Evolutionary conservation across 1,139 yeast genomes (phyloP), one percentile per base, ranked within the genome.

Genomic region (Nadsonia starkeyi-henricii): DNA sequence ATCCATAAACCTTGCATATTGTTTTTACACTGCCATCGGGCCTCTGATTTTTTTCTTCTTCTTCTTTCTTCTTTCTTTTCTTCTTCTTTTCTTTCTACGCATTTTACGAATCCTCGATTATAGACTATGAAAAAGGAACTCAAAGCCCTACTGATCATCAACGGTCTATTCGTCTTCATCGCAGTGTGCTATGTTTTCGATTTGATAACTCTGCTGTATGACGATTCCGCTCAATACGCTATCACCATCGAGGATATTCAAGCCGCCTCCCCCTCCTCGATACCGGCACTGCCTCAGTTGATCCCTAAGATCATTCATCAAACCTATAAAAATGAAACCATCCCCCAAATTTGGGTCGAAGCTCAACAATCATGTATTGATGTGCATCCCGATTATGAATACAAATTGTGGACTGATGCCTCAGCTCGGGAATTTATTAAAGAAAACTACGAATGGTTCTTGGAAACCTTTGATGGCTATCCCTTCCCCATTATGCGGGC

Each of bases 291-390:
- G 19, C 59, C 61, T 12, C 57, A 55, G 43, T 48, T 80, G 45
- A 85, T 88, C 46, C 97, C 97, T 41, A 85, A 83, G 60, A 86
- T 88, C 62, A 86, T 88, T 50, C 97, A 88, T 62, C 97, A 88
- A 65, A 88, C 96, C 17, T 88, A 88, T 67, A 88, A 85, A 64
- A 81, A 84, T 26, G 74, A 69, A 20, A 74, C 78, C 23, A 76
- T 88, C 26, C 97, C 96, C 2, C 85, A 78, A 45, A 70, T 76
- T 50, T 88, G 97, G 97, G 68, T 69, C 55, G 74, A 74, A 2
- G 88, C 95, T 21, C 95, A 85, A 62, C 74, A 78, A 59, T 76
- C 77, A 20, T 85, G 95, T 63, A 73, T 77, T 47, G 82, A 81
- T 53, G 66, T 81, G 51, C 94, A 89, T 63, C 91, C 91, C 2